Evolutionary conservation across 2,329 filamentous ascomycete genomes (phyloP).

Genomic region (Epichloe gansuensis): DNA sequence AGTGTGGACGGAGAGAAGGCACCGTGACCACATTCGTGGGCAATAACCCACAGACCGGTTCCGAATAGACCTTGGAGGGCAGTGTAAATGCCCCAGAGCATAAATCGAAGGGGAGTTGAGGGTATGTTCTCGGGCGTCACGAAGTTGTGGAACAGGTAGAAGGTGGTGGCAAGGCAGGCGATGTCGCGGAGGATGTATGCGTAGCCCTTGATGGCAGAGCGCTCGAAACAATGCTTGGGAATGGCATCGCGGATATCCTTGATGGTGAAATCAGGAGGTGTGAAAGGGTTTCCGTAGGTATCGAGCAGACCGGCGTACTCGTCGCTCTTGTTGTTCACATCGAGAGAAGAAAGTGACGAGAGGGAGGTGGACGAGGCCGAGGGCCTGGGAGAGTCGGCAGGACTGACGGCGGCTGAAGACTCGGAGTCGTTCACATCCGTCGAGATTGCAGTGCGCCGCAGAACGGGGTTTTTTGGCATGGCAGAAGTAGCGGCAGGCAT

Average conservation of each 20-base stretch:
- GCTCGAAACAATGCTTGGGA: constrained; percentile 91
- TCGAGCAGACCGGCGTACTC: constrained; percentile 61
- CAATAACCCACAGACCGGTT: constrained; percentile 90
- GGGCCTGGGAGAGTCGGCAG: constrained; percentile 43
- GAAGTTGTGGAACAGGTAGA: constrained; percentile 80
- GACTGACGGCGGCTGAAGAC: constrained; percentile 44
- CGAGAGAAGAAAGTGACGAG: constrained; percentile 69
- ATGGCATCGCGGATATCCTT: constrained; percentile 96
- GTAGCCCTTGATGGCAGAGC: constrained; percentile 63
- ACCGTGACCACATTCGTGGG: constrained; percentile 96
- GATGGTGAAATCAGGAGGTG: constrained; percentile 90
- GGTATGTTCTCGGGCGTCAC: constrained; percentile 76
- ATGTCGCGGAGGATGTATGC: constrained; percentile 78
- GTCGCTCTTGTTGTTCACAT: constrained; percentile 26
- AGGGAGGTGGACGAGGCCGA: constrained; percentile 80
- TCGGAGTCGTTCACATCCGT: constrained; percentile 37
- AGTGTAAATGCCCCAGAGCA: constrained; percentile 53
- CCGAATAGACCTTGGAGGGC: constrained; percentile 83
- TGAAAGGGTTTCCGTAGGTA: constrained; percentile 89
- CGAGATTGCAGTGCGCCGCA: constrained; percentile 36
- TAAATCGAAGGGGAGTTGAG: constrained; percentile 51
- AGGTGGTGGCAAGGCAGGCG: constrained; percentile 57
- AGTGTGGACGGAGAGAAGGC: constrained; percentile 88
- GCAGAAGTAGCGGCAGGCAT: constrained; percentile 37
- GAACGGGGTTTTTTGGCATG: constrained; percentile 28